These are phyloP conservation scores for Cymbomonas tetramitiformis DNA, from an alignment of 139 green algal genomes.

Conservation along the genomic window DNA sequence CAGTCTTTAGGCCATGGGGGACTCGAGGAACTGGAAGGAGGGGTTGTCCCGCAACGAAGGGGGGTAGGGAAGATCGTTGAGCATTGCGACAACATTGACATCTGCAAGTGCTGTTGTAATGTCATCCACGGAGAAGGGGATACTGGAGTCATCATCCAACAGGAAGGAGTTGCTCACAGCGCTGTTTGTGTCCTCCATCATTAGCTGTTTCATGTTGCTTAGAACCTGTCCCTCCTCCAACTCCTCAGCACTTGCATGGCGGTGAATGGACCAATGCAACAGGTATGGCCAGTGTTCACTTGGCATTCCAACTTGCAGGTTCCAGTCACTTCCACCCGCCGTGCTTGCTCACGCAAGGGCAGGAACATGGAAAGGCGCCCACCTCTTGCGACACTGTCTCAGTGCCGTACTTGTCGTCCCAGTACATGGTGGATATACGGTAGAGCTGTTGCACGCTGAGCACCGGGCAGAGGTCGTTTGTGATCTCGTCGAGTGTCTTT, in stretches of 20 bases:
- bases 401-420: slow-evolving; percentile 76
- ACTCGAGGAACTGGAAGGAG: slow-evolving; percentile 21
- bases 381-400: slow-evolving; percentile 71
- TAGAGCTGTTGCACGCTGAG: slow-evolving; percentile 89
- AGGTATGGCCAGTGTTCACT: neutral
- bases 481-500: slow-evolving; percentile 91
- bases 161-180: slow-evolving; percentile 76
- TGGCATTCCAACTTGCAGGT: neutral
- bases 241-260: no score
- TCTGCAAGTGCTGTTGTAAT: slow-evolving; percentile 18
- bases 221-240: no score
- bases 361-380: slow-evolving; percentile 1
- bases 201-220: slow-evolving; percentile 65
- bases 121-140: slow-evolving; percentile 37
- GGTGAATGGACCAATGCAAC: no score
- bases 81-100: no score
- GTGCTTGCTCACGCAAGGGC: slow-evolving; percentile 5
- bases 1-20: neutral
- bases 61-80: slow-evolving; percentile 9
- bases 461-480: slow-evolving; percentile 74
- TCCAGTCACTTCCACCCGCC: slow-evolving; percentile 19
- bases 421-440: slow-evolving; percentile 98
- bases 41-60: slow-evolving; percentile 6
- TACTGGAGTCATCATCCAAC: slow-evolving; percentile 85
- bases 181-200: slow-evolving; percentile 60